Base-by-base conservation (phyloP, 768 basidiomycete species). In the Calocera viscosa region DNA sequence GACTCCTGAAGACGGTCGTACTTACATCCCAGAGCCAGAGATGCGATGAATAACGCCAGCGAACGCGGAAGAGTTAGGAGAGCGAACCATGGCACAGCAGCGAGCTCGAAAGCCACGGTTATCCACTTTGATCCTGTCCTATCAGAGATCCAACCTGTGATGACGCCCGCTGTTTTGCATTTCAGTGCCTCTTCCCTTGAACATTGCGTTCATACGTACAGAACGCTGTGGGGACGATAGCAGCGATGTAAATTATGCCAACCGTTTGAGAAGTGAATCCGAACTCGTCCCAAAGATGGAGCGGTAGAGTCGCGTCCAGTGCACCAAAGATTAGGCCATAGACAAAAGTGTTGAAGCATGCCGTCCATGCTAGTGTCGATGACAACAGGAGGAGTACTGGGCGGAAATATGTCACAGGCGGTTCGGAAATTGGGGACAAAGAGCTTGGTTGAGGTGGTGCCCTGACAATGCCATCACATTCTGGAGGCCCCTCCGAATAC, bases 81-180 rank as follows among this genome's bases (percentile, higher is more conserved):
- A 17, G 79, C 75, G 80, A 82, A 86, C 85, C 87, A 90, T 0
- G 89, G 89, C 5, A 87, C 47, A 0, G 85, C 74, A 10, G 85
- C 73, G 1, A 83, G 1, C 30, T 87, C 71, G 65, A 78, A 83
- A 11, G 78, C 65, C 43, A 79, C 69, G 0, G 83, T 79, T 40
- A 84, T 77, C 77, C 81, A 85, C 68, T 83, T 83, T 1, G 86
- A 68, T 8, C 87, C 88, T 11, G 76, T 71, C 63, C 77, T 78
- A 72, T 91, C 89, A 1, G 81, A 73, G 19, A 81, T 74, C 74
- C 79, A 83, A 1, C 89, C 89, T 19, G 82, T 73, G 1, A 87
- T 24, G 0, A 85, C 47, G 10, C 68, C 67, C n/a, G 71, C 71
- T 71, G 40, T 16, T 7, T 8, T 47, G 19, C 19, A 7, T 7